phyloP scores from a whole-genome alignment of 2,329 filamentous ascomycete species.

The Stagonosporopsis chrysanthemi region DNA sequence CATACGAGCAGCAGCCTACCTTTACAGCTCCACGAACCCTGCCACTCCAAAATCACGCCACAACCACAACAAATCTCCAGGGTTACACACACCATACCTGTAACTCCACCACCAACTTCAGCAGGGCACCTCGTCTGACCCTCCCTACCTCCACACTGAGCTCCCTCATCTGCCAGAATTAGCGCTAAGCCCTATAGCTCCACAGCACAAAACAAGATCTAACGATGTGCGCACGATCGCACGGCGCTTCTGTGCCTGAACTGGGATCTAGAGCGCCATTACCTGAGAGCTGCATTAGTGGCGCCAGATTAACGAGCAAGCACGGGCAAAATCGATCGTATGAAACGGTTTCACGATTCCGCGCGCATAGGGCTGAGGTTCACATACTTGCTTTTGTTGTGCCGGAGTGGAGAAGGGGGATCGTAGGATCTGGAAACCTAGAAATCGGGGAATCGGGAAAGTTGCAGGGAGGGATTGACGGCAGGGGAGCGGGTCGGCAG shows the following conservation, averaged over 20 bases:
- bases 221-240: conserved; percentile 2
- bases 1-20: not conserved
- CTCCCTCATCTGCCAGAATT: not conserved
- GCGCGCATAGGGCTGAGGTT: conserved; percentile 8
- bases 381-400: conserved; percentile 7
- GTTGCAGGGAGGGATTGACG: not conserved
- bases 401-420: not conserved
- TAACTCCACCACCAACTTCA: not conserved
- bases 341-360: conserved; percentile 12
- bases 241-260: conserved; percentile 4
- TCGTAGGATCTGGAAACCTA: not conserved
- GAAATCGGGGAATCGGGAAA: not conserved
- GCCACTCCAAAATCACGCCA: not conserved
- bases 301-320: conserved; percentile 9
- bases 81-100: not conserved
- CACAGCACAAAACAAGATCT: not conserved
- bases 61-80: not conserved
- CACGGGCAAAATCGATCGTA: not conserved
- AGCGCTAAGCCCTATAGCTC: not conserved
- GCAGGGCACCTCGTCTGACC: conserved; percentile 2
- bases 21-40: not conserved
- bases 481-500: conserved; percentile 6
- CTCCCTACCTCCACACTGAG: not conserved
- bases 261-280: conserved; percentile 6
- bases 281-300: conserved; percentile 6